phyloP scores from a whole-genome alignment of 148 eudicot genomes.

The Camellia japonica region DNA sequence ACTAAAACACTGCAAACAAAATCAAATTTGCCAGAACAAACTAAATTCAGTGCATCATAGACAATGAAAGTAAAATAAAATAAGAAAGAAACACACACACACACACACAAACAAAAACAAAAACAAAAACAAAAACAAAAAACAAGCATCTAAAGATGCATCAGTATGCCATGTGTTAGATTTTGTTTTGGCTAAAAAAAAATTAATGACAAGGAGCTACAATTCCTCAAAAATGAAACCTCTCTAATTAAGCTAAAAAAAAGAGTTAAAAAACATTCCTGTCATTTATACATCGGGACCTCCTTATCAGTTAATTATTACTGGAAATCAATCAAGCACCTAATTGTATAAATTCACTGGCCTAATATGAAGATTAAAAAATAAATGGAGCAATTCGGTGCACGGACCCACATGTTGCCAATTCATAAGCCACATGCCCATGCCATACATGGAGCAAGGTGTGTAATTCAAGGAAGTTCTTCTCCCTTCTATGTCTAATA shows the following conservation, averaged over 20 bases:
- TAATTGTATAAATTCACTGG: too few relatives aligned
- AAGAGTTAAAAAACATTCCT: not conserved
- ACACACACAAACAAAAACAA: too few relatives aligned
- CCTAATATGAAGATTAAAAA: too few relatives aligned
- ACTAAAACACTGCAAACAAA: conserved; percentile 76
- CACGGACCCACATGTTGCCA: too few relatives aligned
- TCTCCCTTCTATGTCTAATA: too few relatives aligned
- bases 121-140: too few relatives aligned
- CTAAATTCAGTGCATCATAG: not conserved
- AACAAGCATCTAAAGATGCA: not conserved
- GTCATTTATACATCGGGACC: not conserved
- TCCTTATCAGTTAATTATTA: not conserved
- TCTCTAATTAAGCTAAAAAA: not conserved
- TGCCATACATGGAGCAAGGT: too few relatives aligned
- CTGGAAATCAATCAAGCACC: not conserved
- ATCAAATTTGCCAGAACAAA: not conserved
- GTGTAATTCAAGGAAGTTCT: too few relatives aligned
- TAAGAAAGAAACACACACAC: too few relatives aligned
- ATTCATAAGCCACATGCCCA: too few relatives aligned
- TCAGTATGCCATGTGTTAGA: not conserved
- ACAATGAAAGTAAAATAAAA: not conserved
- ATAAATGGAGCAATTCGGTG: too few relatives aligned
- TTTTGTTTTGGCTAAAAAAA: too few relatives aligned
- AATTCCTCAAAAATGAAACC: not conserved
- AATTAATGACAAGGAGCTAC: not conserved